These are phyloP conservation scores for Fraxinus latifolia DNA, from an alignment of 305 asterid species.

Conservation along the genomic window DNA sequence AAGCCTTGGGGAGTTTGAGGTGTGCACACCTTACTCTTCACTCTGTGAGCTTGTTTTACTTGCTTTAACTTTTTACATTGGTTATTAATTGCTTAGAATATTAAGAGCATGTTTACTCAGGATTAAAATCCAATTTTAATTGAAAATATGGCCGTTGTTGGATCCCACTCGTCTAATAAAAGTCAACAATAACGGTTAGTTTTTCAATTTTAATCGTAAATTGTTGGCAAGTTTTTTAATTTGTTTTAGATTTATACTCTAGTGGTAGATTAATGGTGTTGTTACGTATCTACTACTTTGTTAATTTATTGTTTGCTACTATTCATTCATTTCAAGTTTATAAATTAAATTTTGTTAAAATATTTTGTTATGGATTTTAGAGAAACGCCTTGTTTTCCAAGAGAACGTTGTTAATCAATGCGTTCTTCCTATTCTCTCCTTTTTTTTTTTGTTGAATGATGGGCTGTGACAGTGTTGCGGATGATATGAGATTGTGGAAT, in stretches of 20 bases:
- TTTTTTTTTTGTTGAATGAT: neutral
- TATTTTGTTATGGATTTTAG: neutral
- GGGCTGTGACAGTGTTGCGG: neutral
- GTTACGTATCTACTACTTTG: neutral
- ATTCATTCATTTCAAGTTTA: neutral
- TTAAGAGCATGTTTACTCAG: too few relatives aligned
- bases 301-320: neutral
- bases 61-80: neutral
- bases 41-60: neutral
- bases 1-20: neutral
- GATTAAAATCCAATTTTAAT: too few relatives aligned
- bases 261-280: neutral
- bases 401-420: neutral
- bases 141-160: too few relatives aligned
- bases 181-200: too few relatives aligned
- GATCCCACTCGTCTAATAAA: too few relatives aligned
- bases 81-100: too few relatives aligned
- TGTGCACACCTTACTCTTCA: neutral
- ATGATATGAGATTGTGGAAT: neutral
- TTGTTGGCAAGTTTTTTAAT: neutral
- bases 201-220: neutral
- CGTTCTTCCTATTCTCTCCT: neutral
- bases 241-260: neutral
- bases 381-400: neutral
- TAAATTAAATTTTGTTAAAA: neutral